Evolutionary conservation across 2,329 filamentous ascomycete species (phyloP), one percentile per base, ranked within the genome.

Genomic region (Phyllosticta capitalensis): DNA sequence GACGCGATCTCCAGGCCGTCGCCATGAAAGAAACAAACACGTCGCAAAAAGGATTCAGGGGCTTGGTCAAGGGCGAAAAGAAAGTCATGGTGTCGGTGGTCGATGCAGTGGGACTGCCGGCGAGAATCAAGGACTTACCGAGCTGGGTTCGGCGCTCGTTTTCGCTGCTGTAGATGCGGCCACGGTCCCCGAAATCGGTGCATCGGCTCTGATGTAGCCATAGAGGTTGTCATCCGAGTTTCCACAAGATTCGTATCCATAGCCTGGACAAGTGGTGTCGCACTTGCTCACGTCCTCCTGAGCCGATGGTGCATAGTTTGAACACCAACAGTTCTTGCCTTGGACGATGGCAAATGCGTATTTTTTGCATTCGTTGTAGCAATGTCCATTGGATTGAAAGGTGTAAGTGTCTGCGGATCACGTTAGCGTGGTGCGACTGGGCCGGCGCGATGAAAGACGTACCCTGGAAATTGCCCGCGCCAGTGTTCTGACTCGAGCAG

Each of bases 271-370:
- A 17, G 72, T 55, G 0, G 70, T 70, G 64, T 79, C 72, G 72
- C 89, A 92, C 55, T 76, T 75, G 63, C 65, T 64, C 21, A 69
- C 65, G 60, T 69, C 65, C n/a, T 65, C 57, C 61, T 75, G 72
- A 5, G 72, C 65, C 20, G 68, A 69, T 9, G 89, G 89, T 1
- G 79, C 78, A 66, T 85, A 85, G 69, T 90, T 81, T 45, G 86
- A 86, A 70, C 89, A 92, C 87, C 87, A 92, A 69, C 89, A 92
- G 56, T 78, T 72, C 30, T 82, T 76, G 17, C 73, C 78, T 65
- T 89, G 81, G 1, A 91, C 75, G 54, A 92, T 77, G 64, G 86
- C 87, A 63, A 86, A 89, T 48, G 88, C 87, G 64, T 79, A 88
- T 17, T 77, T 65, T 20, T 72, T 66, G 72, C 89, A 92, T 54